A percentile compares a stretch with the other conserved stretches of the same genome.
Conservation (phyloP, 2,329 filamentous ascomycete genomes). For the Paradendryphiella salina region DNA sequence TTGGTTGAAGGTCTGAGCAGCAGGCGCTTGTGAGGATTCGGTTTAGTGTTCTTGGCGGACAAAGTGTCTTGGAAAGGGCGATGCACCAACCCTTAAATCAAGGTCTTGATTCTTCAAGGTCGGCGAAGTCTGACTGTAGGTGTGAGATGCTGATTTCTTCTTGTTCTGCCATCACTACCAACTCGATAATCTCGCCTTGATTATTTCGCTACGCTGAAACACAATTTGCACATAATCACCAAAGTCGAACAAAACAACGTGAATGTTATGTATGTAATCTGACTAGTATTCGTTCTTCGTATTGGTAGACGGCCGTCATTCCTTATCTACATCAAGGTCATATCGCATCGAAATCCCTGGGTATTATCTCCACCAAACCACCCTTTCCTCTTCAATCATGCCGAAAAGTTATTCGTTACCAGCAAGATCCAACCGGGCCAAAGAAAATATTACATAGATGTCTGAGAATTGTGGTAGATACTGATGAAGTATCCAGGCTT, state of each 20-base stretch:
- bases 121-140: no score
- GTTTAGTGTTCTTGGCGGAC: constrained; percentile 1
- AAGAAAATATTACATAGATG: constrained; percentile 25
- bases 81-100: no score
- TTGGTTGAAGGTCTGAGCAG: constrained; percentile 5
- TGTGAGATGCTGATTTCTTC: no score
- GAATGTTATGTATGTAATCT: not conserved
- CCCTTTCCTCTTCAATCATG: not conserved
- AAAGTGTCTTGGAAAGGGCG: not conserved
- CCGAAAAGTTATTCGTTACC: constrained; percentile 37
- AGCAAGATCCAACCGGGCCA: constrained; percentile 35
- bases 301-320: constrained; percentile 6
- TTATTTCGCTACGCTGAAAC: no score
- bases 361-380: constrained; percentile 14
- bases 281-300: constrained; percentile 13
- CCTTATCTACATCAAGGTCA: constrained; percentile 20
- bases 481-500: constrained; percentile 26
- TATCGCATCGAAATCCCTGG: constrained; percentile 14
- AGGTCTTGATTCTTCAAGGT: no score
- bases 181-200: no score
- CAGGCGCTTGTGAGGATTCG: not conserved
- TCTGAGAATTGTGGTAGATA: constrained; percentile 11
- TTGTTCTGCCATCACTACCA: not conserved
- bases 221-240: not conserved
- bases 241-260: not conserved